Base-by-base conservation (phyloP, 257 asterid species). In the Ilex asprella region DNA sequence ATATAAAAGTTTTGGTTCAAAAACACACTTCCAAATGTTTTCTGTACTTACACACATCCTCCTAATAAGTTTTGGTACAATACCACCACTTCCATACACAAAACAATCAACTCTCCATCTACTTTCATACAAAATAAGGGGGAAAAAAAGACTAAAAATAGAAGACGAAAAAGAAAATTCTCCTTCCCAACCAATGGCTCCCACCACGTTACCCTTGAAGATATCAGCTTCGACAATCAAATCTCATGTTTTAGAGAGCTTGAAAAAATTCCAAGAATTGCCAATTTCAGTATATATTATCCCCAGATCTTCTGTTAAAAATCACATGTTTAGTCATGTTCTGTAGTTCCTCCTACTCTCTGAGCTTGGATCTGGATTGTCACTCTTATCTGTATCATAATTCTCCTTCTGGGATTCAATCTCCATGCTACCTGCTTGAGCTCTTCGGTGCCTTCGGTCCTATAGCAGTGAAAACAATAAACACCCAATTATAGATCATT, bases 381-480 rank as follows among this genome's bases (percentile, higher is more conserved):
- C 95, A 39, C 95, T 88, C 74, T 78, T 86, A 78, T 88, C 98
- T 12, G 89, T 82, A 79, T 86, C 96, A 7, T 75, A 82, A 69
- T 65, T 89, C 46, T 64, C 78, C 70, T 68, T 64, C 58, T 84
- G 85, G 15, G 82, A 47, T 39, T 91, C 98, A 47, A 77, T 72
- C 76, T 86, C 95, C 6, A 41, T 73, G 78, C 90, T 83, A 57
- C 74, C 79, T 16, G 90, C 84, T 67, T 84, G 88, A 31, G 83
- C 66, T 77, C 70, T 84, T 72, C 95, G 73, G 67, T 81, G 87
- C 83, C 93, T 88, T 71, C 98, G 88, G 65, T 92, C 98, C 98
- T 92, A 62, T 12, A 56, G 27, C 27, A 21, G 27, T 35, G 41
- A 35, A 35, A 35, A 8, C 41, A 35, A 35, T 8, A 4, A 35